These are phyloP conservation scores for Avicennia marina DNA, from an alignment of 257 asterid species.

Conservation along the genomic window DNA sequence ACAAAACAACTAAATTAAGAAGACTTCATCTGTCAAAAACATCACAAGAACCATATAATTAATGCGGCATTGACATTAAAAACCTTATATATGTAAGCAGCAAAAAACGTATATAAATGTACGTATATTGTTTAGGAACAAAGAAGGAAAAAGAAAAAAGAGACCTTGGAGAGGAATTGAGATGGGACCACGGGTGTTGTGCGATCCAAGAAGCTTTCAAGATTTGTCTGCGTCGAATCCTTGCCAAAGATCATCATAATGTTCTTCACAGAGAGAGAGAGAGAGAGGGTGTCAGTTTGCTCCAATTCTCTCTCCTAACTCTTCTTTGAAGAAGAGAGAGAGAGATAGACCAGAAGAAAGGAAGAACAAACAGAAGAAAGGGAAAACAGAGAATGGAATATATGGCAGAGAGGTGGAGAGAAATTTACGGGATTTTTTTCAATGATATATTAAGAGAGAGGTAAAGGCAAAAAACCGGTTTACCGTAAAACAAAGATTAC, in stretches of 20 bases:
- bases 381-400: slow-evolving; percentile 23
- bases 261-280: not conserved
- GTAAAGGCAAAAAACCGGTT: not conserved
- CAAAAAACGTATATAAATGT: not conserved
- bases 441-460: slow-evolving; percentile 26
- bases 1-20: too few species aligned
- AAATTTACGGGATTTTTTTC: slow-evolving; percentile 64
- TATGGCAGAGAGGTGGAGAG: slow-evolving; percentile 41
- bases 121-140: not conserved
- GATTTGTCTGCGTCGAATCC: slow-evolving; percentile 44
- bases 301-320: slow-evolving; percentile 33
- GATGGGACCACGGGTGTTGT: slow-evolving; percentile 47
- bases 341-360: slow-evolving; percentile 23
- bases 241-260: slow-evolving; percentile 37
- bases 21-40: not conserved
- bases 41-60: not conserved
- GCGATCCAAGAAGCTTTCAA: slow-evolving; percentile 50
- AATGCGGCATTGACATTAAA: not conserved
- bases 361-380: not conserved
- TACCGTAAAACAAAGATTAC: slow-evolving; percentile 26
- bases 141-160: too few species aligned
- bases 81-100: not conserved
- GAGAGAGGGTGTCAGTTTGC: slow-evolving; percentile 30
- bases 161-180: slow-evolving; percentile 43
- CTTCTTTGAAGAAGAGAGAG: slow-evolving; percentile 33